Evolutionary conservation across 2,329 filamentous ascomycete species (phyloP).

Genomic region (Colletotrichum orbiculare): DNA sequence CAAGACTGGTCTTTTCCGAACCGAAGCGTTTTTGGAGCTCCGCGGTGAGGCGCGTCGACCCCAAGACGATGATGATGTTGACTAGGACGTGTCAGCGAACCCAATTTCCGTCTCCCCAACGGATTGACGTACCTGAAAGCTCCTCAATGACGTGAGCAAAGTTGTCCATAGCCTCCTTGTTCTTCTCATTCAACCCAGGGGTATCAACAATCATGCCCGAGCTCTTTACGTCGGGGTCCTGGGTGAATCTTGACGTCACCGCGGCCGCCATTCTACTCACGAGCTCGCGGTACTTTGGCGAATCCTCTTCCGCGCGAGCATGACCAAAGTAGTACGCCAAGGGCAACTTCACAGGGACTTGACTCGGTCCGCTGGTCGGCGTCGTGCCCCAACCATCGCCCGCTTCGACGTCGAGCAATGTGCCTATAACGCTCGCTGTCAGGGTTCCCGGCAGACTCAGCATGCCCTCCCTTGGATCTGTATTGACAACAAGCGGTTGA

Average conservation of each 20-base stretch:
- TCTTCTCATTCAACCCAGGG: constrained; percentile 74
- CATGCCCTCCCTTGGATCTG: constrained; percentile 85
- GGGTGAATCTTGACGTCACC: constrained; percentile 79
- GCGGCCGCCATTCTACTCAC: constrained; percentile 82
- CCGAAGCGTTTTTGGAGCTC: constrained; percentile 79
- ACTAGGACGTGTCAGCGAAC: constrained; percentile 64
- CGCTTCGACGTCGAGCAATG: constrained; percentile 81
- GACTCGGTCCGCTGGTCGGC: constrained; percentile 89
- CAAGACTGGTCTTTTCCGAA: constrained; percentile 63
- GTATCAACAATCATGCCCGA: constrained; percentile 90
- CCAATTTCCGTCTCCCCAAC: background rate
- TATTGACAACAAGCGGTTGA: constrained; percentile 85
- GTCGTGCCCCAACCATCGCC: constrained; percentile 91
- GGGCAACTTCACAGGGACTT: constrained; percentile 90
- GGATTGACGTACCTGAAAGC: constrained; percentile 54
- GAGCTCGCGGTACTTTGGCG: constrained; percentile 77
- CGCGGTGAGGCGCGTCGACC: constrained; percentile 79
- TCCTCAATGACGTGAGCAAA: constrained; percentile 79
- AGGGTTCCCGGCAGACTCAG: constrained; percentile 83
- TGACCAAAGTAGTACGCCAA: constrained; percentile 90
- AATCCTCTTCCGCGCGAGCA: constrained; percentile 77
- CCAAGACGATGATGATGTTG: constrained; percentile 84
- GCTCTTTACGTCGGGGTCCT: constrained; percentile 76
- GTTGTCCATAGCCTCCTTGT: constrained; percentile 76
- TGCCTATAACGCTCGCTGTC: constrained; percentile 87